Percentiles rank a stretch among this genome's conserved stretches.
phyloP scores from a whole-genome alignment of 257 asterid genomes.

The Solanum chiquidenum region DNA sequence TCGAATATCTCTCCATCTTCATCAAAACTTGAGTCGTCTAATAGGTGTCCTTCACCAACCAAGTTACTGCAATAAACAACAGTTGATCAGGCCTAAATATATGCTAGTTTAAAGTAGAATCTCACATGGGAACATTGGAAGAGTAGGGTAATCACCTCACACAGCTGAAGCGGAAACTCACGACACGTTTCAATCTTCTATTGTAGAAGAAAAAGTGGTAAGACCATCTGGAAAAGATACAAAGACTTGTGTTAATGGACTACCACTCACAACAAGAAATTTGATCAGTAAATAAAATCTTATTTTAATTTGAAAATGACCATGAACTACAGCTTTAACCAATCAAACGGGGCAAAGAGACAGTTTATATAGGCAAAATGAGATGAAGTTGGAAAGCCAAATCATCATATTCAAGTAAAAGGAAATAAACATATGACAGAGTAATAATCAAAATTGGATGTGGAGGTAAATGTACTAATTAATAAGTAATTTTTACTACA shows the following conservation, averaged over 20 bases:
- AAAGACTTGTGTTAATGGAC: not conserved
- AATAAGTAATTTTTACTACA: not conserved
- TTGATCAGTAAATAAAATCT: not conserved
- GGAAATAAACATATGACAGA: not conserved
- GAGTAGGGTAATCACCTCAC: constrained; percentile 42
- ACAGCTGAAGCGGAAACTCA: constrained; percentile 87
- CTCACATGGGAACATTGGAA: not conserved
- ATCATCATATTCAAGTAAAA: not conserved
- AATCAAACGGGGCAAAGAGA: not conserved
- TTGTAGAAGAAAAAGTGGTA: constrained; percentile 95
- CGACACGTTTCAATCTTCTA: constrained; percentile 77
- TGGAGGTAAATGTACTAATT: not conserved
- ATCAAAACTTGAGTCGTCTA: constrained; percentile 20
- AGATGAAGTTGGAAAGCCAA: not conserved
- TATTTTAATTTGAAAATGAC: not conserved
- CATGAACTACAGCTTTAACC: not conserved
- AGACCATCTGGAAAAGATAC: constrained; percentile 61
- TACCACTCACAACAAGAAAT: not conserved
- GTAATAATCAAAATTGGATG: not conserved
- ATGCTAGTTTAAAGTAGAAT: not conserved
- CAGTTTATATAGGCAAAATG: not conserved
- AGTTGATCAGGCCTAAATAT: not conserved
- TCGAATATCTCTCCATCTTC: constrained; percentile 77
- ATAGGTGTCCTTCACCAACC: constrained; percentile 32
- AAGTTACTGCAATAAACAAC: constrained; percentile 43